Percentiles rank a stretch among this genome's conserved stretches.
Evolutionary conservation across 176 grass and related monocot genomes (phyloP).

Genomic region (Musa itinerans): DNA sequence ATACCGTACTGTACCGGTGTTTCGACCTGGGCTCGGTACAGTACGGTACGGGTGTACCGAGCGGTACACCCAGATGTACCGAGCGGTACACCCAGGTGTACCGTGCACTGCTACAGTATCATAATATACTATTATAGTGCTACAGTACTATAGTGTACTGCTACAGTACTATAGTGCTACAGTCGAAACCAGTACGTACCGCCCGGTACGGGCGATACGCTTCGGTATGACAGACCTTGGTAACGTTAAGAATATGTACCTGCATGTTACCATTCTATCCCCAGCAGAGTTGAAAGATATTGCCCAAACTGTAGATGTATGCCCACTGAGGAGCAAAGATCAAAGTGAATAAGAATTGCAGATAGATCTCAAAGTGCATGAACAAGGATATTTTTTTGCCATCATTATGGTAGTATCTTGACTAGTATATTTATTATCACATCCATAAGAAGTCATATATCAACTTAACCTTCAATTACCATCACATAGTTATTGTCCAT

Average conservation of each 20-base stretch:
- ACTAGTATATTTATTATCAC: not conserved
- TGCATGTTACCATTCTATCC: constrained; percentile 89
- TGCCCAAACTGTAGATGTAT: constrained; percentile 88
- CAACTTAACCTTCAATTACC: not conserved
- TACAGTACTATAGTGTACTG: too few relatives aligned
- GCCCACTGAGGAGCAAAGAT: constrained; percentile 50
- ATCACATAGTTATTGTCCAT: not conserved
- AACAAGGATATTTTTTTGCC: not conserved
- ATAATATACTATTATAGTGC: too few relatives aligned
- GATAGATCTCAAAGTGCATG: not conserved
- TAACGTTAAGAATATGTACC: constrained; percentile 35
- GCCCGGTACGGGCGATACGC: too few relatives aligned
- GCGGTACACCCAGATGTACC: too few relatives aligned
- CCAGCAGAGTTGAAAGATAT: constrained; percentile 72
- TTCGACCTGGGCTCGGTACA: too few relatives aligned
- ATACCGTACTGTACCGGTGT: too few relatives aligned
- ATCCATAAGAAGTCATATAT: not conserved
- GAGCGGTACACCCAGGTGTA: too few relatives aligned
- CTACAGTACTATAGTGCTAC: too few relatives aligned
- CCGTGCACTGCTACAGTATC: too few relatives aligned
- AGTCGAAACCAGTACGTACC: too few relatives aligned
- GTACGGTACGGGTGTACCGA: too few relatives aligned
- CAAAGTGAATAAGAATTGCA: constrained; percentile 12
- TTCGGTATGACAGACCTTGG: too few relatives aligned
- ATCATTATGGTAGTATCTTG: not conserved